A percentile compares a stretch with the other conserved stretches of the same genome.
phyloP scores from a whole-genome alignment of 2,329 filamentous ascomycete species.

The Fusarium sulawesiense region DNA sequence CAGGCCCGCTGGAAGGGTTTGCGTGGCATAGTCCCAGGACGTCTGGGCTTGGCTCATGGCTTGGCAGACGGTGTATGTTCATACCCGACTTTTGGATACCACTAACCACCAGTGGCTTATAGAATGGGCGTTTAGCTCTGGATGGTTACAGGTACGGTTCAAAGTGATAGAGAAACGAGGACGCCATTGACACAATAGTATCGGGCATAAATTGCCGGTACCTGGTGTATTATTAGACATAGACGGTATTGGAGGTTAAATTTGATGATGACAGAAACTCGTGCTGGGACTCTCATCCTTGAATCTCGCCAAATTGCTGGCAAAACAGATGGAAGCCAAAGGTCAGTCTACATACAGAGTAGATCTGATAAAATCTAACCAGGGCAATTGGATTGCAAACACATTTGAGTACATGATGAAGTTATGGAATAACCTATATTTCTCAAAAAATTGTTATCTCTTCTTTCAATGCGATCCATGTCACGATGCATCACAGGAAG shows the following conservation, averaged over 20 bases:
- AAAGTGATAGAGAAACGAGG: not conserved
- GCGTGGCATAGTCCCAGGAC: constrained; percentile 25
- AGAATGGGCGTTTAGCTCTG: constrained; percentile 19
- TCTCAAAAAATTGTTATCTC: not conserved
- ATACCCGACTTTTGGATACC: constrained; percentile 20
- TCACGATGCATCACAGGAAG: constrained; percentile 14
- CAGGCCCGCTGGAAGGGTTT: constrained; percentile 25
- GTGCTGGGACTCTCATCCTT: not conserved
- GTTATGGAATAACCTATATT: not conserved
- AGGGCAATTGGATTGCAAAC: not conserved
- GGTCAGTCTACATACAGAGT: too few relatives aligned
- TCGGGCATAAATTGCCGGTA: not conserved
- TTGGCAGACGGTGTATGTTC: constrained; percentile 31
- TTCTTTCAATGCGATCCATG: constrained; percentile 13
- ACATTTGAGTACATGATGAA: not conserved
- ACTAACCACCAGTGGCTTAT: constrained; percentile 22
- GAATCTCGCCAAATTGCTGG: constrained; percentile 1
- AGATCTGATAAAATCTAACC: not conserved
- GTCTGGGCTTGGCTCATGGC: constrained; percentile 28
- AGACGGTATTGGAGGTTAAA: constrained; percentile 1
- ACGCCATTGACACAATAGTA: constrained; percentile 12
- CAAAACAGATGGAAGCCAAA: not conserved
- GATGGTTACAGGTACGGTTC: constrained; percentile 1
- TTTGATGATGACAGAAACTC: constrained; percentile 3
- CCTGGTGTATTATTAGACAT: not conserved